Evolutionary conservation across 1,284 basidiomycete species (phyloP).

Genomic region (Exobasidium cylindrosporum): DNA sequence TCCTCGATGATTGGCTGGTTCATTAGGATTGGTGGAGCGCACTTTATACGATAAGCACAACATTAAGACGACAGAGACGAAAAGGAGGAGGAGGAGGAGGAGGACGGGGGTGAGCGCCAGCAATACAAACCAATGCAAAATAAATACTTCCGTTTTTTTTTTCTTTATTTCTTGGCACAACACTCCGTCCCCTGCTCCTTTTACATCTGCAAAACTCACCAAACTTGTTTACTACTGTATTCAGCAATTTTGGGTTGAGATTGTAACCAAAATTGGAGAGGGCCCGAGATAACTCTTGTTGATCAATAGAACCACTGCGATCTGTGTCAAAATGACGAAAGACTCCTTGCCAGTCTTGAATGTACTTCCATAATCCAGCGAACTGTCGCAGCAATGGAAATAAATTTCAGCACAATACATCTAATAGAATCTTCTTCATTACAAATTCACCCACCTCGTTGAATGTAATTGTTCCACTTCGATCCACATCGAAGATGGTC

Average conservation of each 20-base stretch:
- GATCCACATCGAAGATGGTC: conserved; percentile 44
- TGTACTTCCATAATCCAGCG: conserved; percentile 43
- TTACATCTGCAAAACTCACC: conserved; percentile 28
- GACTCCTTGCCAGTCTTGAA: conserved; percentile 46
- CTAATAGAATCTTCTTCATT: conserved; percentile 9
- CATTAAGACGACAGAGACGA: not conserved
- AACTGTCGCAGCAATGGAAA: conserved; percentile 18
- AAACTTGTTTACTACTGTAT: conserved; percentile 40
- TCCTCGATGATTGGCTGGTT: not conserved
- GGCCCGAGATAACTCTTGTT: conserved; percentile 33
- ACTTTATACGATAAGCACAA: not conserved
- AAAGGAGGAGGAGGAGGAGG: too few species aligned
- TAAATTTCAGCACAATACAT: conserved; percentile 4
- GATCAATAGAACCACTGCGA: conserved; percentile 36
- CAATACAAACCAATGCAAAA: too few species aligned
- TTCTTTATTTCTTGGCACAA: too few species aligned
- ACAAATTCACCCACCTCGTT: conserved; percentile 25
- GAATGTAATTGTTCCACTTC: conserved; percentile 43
- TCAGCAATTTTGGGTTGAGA: conserved; percentile 35
- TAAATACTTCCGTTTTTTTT: too few species aligned
- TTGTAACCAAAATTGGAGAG: conserved; percentile 42
- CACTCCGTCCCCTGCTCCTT: too few species aligned
- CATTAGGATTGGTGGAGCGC: not conserved
- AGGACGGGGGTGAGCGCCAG: not conserved
- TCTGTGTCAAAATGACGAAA: conserved; percentile 44